Percentiles rank a stretch among this genome's conserved stretches.
Conservation (phyloP, 352 stramenopile genomes). For the Phytophthora pinifolia region DNA sequence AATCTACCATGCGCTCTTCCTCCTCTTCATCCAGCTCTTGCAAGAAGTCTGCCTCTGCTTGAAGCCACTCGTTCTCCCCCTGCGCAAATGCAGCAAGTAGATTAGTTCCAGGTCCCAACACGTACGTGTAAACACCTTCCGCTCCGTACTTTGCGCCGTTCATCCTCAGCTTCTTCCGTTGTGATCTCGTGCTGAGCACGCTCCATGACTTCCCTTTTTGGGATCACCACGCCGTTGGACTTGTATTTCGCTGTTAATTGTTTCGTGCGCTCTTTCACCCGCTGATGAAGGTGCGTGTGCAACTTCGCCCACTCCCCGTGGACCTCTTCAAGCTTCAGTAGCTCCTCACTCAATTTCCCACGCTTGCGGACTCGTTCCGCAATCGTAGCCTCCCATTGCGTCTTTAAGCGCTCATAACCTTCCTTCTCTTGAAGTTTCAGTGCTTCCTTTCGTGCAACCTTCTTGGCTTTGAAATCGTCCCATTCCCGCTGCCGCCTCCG, state of each 20-base stretch:
- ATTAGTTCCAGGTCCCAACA: slow-evolving; percentile 4
- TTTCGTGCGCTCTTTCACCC: slow-evolving; percentile 38
- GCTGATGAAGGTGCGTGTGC: slow-evolving; percentile 39
- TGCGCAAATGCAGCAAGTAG: slow-evolving; percentile 12
- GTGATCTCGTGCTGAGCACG: slow-evolving; percentile 57
- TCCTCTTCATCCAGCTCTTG: slow-evolving; percentile 45
- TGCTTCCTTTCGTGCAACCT: slow-evolving; percentile 39
- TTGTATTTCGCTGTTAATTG: slow-evolving; percentile 49
- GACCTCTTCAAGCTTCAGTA: slow-evolving; percentile 55
- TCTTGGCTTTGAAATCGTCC: slow-evolving; percentile 51
- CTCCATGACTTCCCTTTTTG: slow-evolving; percentile 46
- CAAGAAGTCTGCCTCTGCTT: slow-evolving; percentile 54
- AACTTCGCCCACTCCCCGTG: slow-evolving; percentile 45
- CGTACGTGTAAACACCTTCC: neutral
- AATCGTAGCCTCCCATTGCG: slow-evolving; percentile 45
- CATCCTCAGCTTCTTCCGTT: slow-evolving; percentile 47
- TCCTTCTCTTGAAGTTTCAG: slow-evolving; percentile 41
- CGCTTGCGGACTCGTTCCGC: slow-evolving; percentile 27
- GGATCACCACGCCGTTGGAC: slow-evolving; percentile 38
- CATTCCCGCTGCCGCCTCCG: slow-evolving; percentile 55
- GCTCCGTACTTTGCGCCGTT: slow-evolving; percentile 35
- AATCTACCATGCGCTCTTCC: slow-evolving; percentile 45
- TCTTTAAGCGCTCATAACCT: slow-evolving; percentile 39
- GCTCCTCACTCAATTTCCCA: slow-evolving; percentile 41
- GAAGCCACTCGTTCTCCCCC: slow-evolving; percentile 53